Evolutionary conservation across 768 basidiomycete species (phyloP).

Genomic region (Mycena maculata): DNA sequence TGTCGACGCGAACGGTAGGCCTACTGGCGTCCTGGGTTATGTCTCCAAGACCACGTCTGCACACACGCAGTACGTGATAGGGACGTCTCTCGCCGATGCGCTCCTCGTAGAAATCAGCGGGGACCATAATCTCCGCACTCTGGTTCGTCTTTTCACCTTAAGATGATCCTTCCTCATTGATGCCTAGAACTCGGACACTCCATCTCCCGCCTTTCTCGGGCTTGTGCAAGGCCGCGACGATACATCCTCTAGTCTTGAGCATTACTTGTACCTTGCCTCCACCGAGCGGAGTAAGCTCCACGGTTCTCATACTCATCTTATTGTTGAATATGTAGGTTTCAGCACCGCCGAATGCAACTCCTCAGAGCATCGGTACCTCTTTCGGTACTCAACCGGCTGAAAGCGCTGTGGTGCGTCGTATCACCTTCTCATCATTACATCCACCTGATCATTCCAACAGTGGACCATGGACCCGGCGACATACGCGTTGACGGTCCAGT

Average conservation of each 20-base stretch:
- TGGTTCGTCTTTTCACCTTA: background rate
- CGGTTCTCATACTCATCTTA: background rate
- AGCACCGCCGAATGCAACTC: slow-evolving; percentile 26
- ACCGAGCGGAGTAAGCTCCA: slow-evolving; percentile 34
- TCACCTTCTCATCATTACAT: background rate
- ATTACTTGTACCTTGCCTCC: slow-evolving; percentile 32
- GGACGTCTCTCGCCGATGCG: slow-evolving; percentile 18
- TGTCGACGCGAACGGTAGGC: slow-evolving; percentile 21
- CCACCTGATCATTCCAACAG: slow-evolving; percentile 12
- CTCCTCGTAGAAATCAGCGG: slow-evolving; percentile 23
- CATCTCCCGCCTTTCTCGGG: slow-evolving; percentile 34
- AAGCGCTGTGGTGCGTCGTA: slow-evolving; percentile 35
- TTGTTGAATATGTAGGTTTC: background rate
- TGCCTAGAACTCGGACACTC: slow-evolving; percentile 33
- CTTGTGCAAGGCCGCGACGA: slow-evolving; percentile 38
- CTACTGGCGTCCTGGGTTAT: slow-evolving; percentile 20
- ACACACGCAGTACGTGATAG: slow-evolving; percentile 19
- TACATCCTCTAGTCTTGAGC: slow-evolving; percentile 29
- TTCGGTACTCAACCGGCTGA: slow-evolving; percentile 9
- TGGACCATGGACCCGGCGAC: slow-evolving; percentile 35
- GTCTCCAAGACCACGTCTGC: slow-evolving; percentile 18
- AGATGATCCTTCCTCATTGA: background rate
- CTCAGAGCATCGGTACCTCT: slow-evolving; percentile 26
- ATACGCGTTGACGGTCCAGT: slow-evolving; percentile 29
- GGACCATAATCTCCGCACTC: slow-evolving; percentile 11